Conservation (phyloP, 306 rosid genomes). For the Vachellia collinsii region DNA sequence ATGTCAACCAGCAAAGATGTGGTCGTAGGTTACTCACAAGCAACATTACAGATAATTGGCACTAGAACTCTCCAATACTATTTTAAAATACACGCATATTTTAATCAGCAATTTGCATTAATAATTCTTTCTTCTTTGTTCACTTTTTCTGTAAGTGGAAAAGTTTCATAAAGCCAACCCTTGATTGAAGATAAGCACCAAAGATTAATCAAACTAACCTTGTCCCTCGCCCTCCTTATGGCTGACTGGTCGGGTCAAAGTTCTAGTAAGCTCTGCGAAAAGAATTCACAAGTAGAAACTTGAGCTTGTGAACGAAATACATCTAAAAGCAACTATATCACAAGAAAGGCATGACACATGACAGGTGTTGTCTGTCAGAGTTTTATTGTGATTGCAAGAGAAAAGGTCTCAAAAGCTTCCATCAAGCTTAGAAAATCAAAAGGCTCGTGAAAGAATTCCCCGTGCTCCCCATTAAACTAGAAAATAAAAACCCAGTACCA, state of each 20-base stretch:
- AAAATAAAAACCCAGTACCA: conserved; percentile 30
- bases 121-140: conserved; percentile 30
- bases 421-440: conserved; percentile 40
- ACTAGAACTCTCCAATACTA: conserved; percentile 54
- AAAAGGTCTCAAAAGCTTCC: conserved; percentile 39
- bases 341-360: conserved; percentile 72
- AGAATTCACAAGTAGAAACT: conserved; percentile 42
- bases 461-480: conserved; percentile 42
- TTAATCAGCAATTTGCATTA: conserved; percentile 28
- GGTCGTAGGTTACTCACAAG: conserved; percentile 82
- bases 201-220: conserved; percentile 54
- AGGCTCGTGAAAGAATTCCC: conserved; percentile 31
- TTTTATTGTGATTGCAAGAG: conserved; percentile 43
- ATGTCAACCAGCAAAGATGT: conserved; percentile 75
- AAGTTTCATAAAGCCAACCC: conserved; percentile 22
- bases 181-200: conserved; percentile 33
- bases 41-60: conserved; percentile 49
- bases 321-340: conserved; percentile 55
- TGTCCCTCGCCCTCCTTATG: conserved; percentile 45
- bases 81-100: conserved; percentile 29
- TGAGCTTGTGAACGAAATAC: conserved; percentile 42
- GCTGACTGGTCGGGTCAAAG: conserved; percentile 51
- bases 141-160: conserved; percentile 38
- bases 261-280: conserved; percentile 59
- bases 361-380: conserved; percentile 52